Percentiles rank a stretch among this genome's conserved stretches.
phyloP scores from a whole-genome alignment of 2,329 filamentous ascomycete species.

The Aspergillus sp. region DNA sequence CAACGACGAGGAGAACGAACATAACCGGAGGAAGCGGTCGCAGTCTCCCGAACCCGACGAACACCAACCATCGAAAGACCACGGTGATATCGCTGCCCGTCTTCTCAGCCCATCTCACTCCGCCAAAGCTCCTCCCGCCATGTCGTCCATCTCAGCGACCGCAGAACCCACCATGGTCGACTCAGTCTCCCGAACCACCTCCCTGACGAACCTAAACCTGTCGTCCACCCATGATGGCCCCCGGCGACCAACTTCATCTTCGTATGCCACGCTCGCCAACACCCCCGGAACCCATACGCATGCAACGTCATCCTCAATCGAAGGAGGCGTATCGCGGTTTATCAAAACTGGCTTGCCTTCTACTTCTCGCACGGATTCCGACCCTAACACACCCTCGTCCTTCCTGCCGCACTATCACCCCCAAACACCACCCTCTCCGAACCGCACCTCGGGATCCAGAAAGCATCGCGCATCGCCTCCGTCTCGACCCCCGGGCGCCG shows the following conservation, averaged over 20 bases:
- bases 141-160: slow-evolving; percentile 48
- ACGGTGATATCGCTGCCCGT: slow-evolving; percentile 36
- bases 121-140: slow-evolving; percentile 45
- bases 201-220: slow-evolving; percentile 37
- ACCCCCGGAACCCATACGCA: slow-evolving; percentile 31
- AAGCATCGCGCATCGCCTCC: slow-evolving; percentile 32
- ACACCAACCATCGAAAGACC: slow-evolving; percentile 22
- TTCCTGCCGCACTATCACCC: slow-evolving; percentile 49
- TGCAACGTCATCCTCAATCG: slow-evolving; percentile 47
- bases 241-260: slow-evolving; percentile 30
- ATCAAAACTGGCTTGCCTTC: slow-evolving; percentile 31
- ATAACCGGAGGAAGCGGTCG: slow-evolving; percentile 4
- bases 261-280: slow-evolving; percentile 24
- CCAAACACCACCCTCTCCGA: slow-evolving; percentile 44
- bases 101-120: slow-evolving; percentile 39
- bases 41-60: slow-evolving; percentile 17
- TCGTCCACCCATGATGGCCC: slow-evolving; percentile 30
- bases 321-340: slow-evolving; percentile 47
- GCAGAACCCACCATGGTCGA: slow-evolving; percentile 37
- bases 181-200: slow-evolving; percentile 34
- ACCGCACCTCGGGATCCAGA: slow-evolving; percentile 23
- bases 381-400: slow-evolving; percentile 45
- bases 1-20: slow-evolving; percentile 15
- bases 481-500: slow-evolving; percentile 32
- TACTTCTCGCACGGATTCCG: slow-evolving; percentile 40